Evolutionary conservation across 768 basidiomycete genomes (phyloP).

Genomic region (Holtermannia corniformis): DNA sequence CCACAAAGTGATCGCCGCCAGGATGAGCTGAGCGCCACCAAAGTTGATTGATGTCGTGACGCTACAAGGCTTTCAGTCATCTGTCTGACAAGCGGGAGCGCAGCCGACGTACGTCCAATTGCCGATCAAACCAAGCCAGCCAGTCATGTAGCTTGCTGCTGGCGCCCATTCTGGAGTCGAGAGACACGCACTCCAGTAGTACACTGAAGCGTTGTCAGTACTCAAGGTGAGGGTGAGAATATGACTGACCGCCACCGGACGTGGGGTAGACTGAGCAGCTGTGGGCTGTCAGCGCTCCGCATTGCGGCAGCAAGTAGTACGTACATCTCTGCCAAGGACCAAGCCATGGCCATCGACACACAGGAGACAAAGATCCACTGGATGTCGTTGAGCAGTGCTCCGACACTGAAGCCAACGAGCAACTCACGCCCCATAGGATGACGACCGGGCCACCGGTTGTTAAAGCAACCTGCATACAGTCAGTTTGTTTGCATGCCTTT

Average conservation of each 20-base stretch:
- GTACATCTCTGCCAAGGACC: slow-evolving; percentile 31
- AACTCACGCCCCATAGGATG: slow-evolving; percentile 32
- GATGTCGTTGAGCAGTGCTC: background rate
- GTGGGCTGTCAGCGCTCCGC: background rate
- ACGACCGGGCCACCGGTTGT: slow-evolving; percentile 35
- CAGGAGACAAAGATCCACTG: slow-evolving; percentile 30
- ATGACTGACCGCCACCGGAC: slow-evolving; percentile 29
- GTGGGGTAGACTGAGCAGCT: slow-evolving; percentile 37
- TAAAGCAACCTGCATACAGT: too few species aligned
- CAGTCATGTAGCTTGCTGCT: slow-evolving; percentile 56
- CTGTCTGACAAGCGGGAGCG: background rate
- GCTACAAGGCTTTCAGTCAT: too few species aligned
- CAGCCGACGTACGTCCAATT: slow-evolving; percentile 50
- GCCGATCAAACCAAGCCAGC: slow-evolving; percentile 60
- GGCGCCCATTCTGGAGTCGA: slow-evolving; percentile 50
- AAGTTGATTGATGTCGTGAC: slow-evolving; percentile 59
- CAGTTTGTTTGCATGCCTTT: too few species aligned
- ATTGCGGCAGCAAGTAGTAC: slow-evolving; percentile 1
- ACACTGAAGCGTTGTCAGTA: too few species aligned
- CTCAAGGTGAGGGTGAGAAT: too few species aligned
- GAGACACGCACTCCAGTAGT: slow-evolving; percentile 56
- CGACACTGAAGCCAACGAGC: background rate
- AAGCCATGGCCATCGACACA: slow-evolving; percentile 25
- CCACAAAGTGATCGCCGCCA: slow-evolving; percentile 54
- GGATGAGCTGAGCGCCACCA: slow-evolving; percentile 54